These are phyloP conservation scores for Vigna mungo DNA, from an alignment of 306 rosid species.

Conservation along the genomic window DNA sequence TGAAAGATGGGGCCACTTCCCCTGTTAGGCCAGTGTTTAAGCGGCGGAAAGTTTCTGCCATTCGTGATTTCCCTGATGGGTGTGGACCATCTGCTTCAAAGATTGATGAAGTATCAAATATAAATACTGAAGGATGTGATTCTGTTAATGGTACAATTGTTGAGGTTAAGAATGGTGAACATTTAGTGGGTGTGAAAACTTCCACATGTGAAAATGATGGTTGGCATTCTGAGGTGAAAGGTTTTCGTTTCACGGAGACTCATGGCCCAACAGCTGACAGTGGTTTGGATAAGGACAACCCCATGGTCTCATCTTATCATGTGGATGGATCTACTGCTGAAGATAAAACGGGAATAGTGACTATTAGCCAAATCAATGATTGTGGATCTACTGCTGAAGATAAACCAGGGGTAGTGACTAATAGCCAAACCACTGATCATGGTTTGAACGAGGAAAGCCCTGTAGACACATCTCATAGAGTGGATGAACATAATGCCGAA, in stretches of 20 bases:
- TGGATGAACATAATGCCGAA: constrained; percentile 31
- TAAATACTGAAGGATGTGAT: constrained; percentile 26
- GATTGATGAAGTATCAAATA: constrained; percentile 21
- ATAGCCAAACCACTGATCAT: constrained; percentile 4
- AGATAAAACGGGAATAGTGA: constrained; percentile 27
- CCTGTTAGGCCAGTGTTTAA: constrained; percentile 45
- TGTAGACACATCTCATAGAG: constrained; percentile 17
- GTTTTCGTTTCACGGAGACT: constrained; percentile 7
- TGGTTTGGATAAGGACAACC: constrained; percentile 33
- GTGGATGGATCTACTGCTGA: constrained; percentile 35
- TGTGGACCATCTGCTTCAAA: constrained; percentile 65
- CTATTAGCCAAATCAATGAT: constrained; percentile 14
- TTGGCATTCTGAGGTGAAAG: constrained; percentile 33
- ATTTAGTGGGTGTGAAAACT: constrained; percentile 30
- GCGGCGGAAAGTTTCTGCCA: constrained; percentile 62
- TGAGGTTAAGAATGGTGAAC: constrained; percentile 38
- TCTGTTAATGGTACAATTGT: constrained; percentile 16
- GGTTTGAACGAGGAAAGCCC: constrained; percentile 35
- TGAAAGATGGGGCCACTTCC: constrained; percentile 56
- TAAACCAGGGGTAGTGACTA: constrained; percentile 21
- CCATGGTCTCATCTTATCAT: constrained; percentile 22
- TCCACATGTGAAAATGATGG: constrained; percentile 20
- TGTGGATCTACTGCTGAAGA: constrained; percentile 12
- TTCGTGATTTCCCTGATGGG: constrained; percentile 78
- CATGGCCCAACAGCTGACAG: constrained; percentile 22